These are phyloP conservation scores for Fusarium verrucosum DNA, from an alignment of 2,329 filamentous ascomycete species.

Conservation along the genomic window DNA sequence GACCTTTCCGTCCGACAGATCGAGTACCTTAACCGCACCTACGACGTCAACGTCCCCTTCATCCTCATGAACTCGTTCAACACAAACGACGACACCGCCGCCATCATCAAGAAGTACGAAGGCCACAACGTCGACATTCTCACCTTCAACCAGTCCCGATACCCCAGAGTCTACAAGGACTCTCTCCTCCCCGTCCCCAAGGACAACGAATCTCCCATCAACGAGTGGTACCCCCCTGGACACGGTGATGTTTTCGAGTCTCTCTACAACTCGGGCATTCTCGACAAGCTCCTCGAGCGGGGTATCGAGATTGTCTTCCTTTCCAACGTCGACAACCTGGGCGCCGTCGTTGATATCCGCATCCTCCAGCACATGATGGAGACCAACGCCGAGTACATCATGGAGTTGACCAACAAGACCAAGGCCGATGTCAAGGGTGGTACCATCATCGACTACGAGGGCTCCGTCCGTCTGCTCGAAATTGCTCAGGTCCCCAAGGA, in stretches of 20 bases:
- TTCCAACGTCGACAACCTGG: conserved; percentile 98
- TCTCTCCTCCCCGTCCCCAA: conserved; percentile 96
- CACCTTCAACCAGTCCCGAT: conserved; percentile 99
- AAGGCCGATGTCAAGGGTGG: conserved; percentile 99
- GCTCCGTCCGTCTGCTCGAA: conserved; percentile 94
- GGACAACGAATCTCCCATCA: conserved; percentile 83
- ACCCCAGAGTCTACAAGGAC: conserved; percentile 98
- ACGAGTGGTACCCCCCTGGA: conserved; percentile 98
- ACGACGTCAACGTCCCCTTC: conserved; percentile 96
- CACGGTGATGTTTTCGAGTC: conserved; percentile 99
- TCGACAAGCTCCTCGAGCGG: conserved; percentile 93
- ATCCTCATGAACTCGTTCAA: conserved; percentile 99
- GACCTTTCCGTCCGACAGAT: conserved; percentile 98
- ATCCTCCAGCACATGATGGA: conserved; percentile 99
- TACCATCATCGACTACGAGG: conserved; percentile 99
- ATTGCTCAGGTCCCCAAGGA: conserved; percentile 99
- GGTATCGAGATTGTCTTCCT: conserved; percentile 98
- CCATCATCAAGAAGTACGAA: conserved; percentile 99
- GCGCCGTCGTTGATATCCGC: conserved; percentile 95
- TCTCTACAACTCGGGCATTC: conserved; percentile 97
- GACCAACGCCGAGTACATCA: conserved; percentile 97
- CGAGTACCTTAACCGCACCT: conserved; percentile 98
- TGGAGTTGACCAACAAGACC: conserved; percentile 99
- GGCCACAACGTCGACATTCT: conserved; percentile 99
- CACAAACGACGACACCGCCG: conserved; percentile 96